phyloP scores from a whole-genome alignment of 805 yeast species.

The Nakazawaea wickerhamii region DNA sequence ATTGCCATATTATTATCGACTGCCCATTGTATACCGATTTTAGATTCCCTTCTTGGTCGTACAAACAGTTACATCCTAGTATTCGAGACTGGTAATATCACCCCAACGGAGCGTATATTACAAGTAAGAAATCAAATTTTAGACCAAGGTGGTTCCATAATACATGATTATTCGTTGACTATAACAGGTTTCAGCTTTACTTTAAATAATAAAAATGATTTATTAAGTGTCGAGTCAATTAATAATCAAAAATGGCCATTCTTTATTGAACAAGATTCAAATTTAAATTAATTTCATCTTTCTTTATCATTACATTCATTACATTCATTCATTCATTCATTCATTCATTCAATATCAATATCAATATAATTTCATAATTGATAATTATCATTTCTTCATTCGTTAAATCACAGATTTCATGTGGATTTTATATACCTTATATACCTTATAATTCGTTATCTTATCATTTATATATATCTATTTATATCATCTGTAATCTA shows the following conservation, averaged over 20 bases:
- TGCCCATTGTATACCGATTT: background rate
- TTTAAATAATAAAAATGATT: conserved; percentile 15
- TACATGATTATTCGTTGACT: conserved; percentile 40
- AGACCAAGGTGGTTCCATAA: conserved; percentile 37
- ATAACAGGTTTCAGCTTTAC: conserved; percentile 44
- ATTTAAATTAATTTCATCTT: background rate
- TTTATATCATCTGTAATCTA: too few species aligned
- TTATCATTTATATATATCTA: too few species aligned
- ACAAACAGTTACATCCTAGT: conserved; percentile 12
- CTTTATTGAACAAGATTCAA: conserved; percentile 37
- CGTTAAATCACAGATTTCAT: too few species aligned
- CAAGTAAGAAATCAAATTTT: conserved; percentile 29
- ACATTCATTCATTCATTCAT: background rate
- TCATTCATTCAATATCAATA: background rate
- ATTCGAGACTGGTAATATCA: conserved; percentile 13
- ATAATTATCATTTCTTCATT: background rate
- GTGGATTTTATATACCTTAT: too few species aligned
- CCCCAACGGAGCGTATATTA: conserved; percentile 18
- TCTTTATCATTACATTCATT: too few species aligned
- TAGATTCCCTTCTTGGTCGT: background rate
- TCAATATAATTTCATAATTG: too few species aligned
- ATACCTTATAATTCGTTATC: too few species aligned
- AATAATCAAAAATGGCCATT: conserved; percentile 30
- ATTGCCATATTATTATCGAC: background rate
- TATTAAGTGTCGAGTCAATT: background rate